Percentiles rank a stretch among this genome's conserved stretches.
Evolutionary conservation across 2,329 filamentous ascomycete species (phyloP).

Genomic region (Sclerotinia spermophila): DNA sequence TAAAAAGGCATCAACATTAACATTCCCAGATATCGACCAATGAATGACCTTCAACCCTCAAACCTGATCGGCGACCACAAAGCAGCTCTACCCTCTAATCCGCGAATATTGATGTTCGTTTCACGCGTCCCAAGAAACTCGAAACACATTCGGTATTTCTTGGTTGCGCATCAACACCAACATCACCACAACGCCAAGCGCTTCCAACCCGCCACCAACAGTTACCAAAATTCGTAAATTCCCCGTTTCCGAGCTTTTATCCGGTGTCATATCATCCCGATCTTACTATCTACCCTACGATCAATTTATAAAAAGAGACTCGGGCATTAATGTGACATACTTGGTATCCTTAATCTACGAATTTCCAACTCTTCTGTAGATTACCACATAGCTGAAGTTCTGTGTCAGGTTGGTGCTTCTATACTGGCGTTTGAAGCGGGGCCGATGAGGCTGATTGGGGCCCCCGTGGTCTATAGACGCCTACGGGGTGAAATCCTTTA

Average conservation of each 20-base stretch:
- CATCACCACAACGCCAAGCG: neutral
- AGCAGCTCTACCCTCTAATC: neutral
- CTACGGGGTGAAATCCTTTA: neutral
- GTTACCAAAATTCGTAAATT: neutral
- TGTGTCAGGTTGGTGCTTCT: neutral
- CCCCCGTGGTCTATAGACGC: neutral
- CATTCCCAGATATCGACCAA: neutral
- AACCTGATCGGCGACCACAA: neutral
- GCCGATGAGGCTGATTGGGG: neutral
- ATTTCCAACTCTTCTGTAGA: neutral
- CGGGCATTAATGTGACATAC: neutral
- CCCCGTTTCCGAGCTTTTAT: neutral
- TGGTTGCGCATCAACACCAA: neutral
- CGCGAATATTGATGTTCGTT: neutral
- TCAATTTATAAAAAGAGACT: neutral
- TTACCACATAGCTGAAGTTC: neutral
- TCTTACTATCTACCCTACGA: neutral
- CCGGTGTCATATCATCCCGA: neutral
- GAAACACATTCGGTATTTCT: neutral
- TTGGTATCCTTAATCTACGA: neutral
- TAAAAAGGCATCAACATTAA: neutral
- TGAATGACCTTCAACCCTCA: neutral
- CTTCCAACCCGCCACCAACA: neutral
- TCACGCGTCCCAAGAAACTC: neutral
- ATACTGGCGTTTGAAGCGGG: neutral